Conservation (phyloP, 2,329 filamentous ascomycete species). For the Fusarium decemcellulare region DNA sequence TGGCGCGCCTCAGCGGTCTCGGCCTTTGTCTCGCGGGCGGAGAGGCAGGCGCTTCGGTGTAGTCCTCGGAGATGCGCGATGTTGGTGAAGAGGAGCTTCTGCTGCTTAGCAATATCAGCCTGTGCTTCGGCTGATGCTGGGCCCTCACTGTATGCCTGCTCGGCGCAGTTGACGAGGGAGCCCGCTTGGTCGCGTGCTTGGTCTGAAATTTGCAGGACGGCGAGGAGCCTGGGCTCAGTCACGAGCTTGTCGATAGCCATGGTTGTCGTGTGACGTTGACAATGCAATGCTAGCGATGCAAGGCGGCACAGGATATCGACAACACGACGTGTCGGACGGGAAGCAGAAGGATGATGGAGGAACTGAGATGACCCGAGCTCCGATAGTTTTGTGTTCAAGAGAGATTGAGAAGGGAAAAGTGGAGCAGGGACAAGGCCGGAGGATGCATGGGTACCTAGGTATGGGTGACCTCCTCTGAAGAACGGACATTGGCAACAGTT, state of each 20-base stretch:
- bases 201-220: conserved; percentile 80
- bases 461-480: no score
- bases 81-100: conserved; percentile 84
- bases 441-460: background rate
- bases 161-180: conserved; percentile 70
- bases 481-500: no score
- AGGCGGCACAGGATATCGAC: background rate
- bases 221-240: conserved; percentile 67
- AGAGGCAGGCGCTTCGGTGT: conserved; percentile 85
- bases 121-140: conserved; percentile 63
- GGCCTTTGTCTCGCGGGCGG: conserved; percentile 87
- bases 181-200: conserved; percentile 81
- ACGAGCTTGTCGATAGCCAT: conserved; percentile 59
- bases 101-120: conserved; percentile 77
- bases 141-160: conserved; percentile 58
- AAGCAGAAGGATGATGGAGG: conserved; percentile 4
- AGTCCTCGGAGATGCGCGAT: conserved; percentile 85
- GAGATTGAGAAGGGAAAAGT: conserved; percentile 8
- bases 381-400: conserved; percentile 9
- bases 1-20: conserved; percentile 88
- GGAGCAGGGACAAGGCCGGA: conserved; percentile 4
- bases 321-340: conserved; percentile 1
- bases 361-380: conserved; percentile 11
- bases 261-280: background rate
- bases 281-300: background rate